Evolutionary conservation across 2,329 filamentous ascomycete genomes (phyloP), one percentile per base, ranked within the genome.

Genomic region (Fusarium succisae): DNA sequence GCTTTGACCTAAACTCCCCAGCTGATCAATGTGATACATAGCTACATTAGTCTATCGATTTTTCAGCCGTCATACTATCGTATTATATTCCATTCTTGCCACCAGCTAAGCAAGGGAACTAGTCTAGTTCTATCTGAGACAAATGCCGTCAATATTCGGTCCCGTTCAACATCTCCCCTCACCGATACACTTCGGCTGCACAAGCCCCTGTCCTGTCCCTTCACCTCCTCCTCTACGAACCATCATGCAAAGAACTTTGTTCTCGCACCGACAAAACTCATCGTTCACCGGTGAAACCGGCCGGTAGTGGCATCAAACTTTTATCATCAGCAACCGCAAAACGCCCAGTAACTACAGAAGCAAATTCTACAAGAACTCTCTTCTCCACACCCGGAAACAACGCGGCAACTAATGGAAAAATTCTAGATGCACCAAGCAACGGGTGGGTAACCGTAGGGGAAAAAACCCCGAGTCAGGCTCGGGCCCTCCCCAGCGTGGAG

Each of bases 341-440:
- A 38, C 24, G 50, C 14, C 14, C 20, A 30, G 3, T 30, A 35
- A 15, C 32, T 35, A 15, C 50, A 50, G 9, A 51, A 54, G 44
- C 47, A 41, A 35, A 28, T 37, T 18, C 37, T 11, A 41, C 38
- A 60, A 45, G 17, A 26, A 26, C 14, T 38, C 13, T 54, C 24
- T 28, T 55, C 51, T 55, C 51, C 51, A 39, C 51, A 55, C 20
- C 24, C 51, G 51, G 51, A 55, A 55, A 55, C 35, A 55, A 30
- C 35, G 18, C 51, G 51, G 51, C 15, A 39, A 55, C 35, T 55
- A 55, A 43, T 20, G 22, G 50, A 54, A 68, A 68, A 55, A 37
- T 69, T 69, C 41, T 55, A 69, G 37, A 66, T 10, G 32, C 41
- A 24, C 30, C 48, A 26, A 30, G 66, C 30, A 70, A 58, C 59